Conservation (phyloP, 371 early-diverging fungal species). For the Mucor indicus region DNA sequence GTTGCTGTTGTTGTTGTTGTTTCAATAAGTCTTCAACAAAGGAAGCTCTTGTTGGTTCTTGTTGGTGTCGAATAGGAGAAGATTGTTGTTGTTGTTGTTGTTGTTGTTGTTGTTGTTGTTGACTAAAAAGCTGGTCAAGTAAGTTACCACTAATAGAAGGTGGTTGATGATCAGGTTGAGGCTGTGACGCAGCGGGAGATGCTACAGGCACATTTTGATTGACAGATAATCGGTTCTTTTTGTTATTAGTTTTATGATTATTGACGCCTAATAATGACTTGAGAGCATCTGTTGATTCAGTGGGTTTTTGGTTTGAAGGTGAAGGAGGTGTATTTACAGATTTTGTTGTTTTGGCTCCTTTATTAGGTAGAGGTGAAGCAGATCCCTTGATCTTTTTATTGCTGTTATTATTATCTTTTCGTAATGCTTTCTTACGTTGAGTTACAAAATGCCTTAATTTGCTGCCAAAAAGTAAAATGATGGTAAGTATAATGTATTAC, state of each 20-base stretch:
- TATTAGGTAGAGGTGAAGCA: conserved; percentile 5
- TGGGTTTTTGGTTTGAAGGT: conserved; percentile 5
- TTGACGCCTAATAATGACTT: conserved; percentile 29
- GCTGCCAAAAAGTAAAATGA: conserved; percentile 11
- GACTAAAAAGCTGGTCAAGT: conserved; percentile 11
- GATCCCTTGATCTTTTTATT: conserved; percentile 3
- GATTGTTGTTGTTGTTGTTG: neutral
- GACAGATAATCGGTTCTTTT: neutral
- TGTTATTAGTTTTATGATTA: too few relatives aligned
- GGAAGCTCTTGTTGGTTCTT: conserved; percentile 11
- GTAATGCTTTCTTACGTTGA: conserved; percentile 26
- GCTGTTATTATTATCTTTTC: conserved; percentile 14
- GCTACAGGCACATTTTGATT: neutral
- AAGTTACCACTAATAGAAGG: conserved; percentile 8
- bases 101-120: conserved; percentile 9
- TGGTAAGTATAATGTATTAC: too few relatives aligned
- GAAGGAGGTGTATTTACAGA: conserved; percentile 2
- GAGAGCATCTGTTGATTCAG: conserved; percentile 16
- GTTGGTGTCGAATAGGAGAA: neutral
- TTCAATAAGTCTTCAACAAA: conserved; percentile 23
- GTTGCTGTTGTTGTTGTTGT: neutral
- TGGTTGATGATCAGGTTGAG: conserved; percentile 15
- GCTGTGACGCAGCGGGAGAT: conserved; percentile 15
- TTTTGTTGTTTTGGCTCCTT: conserved; percentile 2
- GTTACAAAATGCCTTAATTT: conserved; percentile 29